Evolutionary conservation across 139 green algal genomes (phyloP).

Genomic region (Chlamydomonas sp.): DNA sequence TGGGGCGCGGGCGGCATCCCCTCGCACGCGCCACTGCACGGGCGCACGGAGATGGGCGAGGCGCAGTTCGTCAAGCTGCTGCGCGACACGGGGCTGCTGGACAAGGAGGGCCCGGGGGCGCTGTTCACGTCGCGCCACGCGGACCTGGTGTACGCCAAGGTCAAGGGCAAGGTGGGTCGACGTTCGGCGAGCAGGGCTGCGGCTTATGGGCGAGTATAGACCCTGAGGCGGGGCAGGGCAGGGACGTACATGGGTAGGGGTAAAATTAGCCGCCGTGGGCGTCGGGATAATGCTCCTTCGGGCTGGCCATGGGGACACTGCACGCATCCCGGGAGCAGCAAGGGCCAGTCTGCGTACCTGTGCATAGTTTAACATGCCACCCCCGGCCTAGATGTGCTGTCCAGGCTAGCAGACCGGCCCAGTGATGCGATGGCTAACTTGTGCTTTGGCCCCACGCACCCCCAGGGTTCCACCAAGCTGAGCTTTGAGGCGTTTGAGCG

Average conservation of each 20-base stretch:
- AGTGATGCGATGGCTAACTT: neutral
- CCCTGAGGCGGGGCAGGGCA: no score
- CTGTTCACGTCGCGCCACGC: conserved; percentile 48
- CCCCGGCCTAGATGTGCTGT: no score
- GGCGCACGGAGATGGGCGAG: conserved; percentile 49
- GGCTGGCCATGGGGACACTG: no score
- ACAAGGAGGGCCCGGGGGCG: conserved; percentile 23
- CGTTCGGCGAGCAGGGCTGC: neutral
- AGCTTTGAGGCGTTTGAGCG: conserved; percentile 58
- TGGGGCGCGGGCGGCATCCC: conserved; percentile 44
- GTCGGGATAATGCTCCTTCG: no score
- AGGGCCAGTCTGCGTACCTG: neutral
- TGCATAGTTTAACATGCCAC: no score
- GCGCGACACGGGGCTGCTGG: conserved; percentile 67
- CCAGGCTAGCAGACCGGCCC: neutral
- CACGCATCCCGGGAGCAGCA: no score
- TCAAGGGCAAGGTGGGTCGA: conserved; percentile 54
- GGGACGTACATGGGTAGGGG: neutral
- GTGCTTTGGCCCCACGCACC: neutral
- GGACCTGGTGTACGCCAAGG: conserved; percentile 75
- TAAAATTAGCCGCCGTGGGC: neutral
- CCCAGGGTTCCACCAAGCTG: conserved; percentile 65
- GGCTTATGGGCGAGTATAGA: neutral
- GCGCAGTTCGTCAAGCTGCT: conserved; percentile 76
- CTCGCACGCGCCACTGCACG: neutral